phyloP scores from a whole-genome alignment of 1,139 yeast species.

The Nematodospora anomalae region DNA sequence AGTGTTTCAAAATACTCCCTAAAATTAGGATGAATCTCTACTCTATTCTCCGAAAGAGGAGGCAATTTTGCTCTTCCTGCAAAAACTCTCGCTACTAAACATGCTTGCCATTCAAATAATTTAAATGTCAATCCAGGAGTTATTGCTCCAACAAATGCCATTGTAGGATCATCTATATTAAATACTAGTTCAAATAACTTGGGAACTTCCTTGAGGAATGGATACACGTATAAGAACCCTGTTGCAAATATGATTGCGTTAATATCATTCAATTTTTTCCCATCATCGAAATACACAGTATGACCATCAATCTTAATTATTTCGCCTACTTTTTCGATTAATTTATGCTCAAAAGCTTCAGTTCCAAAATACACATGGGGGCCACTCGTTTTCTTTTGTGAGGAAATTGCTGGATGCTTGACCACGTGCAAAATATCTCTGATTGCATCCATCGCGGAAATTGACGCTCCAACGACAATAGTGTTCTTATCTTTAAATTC shows the following conservation, averaged over 20 bases:
- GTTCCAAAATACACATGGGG: slow-evolving; percentile 44
- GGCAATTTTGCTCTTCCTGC: slow-evolving; percentile 36
- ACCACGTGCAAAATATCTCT: slow-evolving; percentile 41
- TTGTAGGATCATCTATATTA: slow-evolving; percentile 32
- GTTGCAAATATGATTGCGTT: slow-evolving; percentile 45
- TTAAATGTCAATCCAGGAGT: slow-evolving; percentile 40
- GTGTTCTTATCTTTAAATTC: slow-evolving; percentile 31
- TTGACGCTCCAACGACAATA: slow-evolving; percentile 44
- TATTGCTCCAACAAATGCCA: slow-evolving; percentile 43
- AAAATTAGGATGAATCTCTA: slow-evolving; percentile 23
- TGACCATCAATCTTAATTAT: slow-evolving; percentile 25
- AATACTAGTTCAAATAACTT: slow-evolving; percentile 40
- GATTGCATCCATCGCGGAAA: slow-evolving; percentile 45
- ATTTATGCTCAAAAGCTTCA: slow-evolving; percentile 36
- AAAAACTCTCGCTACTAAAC: slow-evolving; percentile 33
- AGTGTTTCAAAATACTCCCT: slow-evolving; percentile 25
- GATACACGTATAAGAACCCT: slow-evolving; percentile 44
- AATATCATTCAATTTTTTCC: slow-evolving; percentile 22
- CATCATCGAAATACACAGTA: slow-evolving; percentile 32
- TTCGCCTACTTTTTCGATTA: slow-evolving; percentile 27
- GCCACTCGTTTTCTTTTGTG: slow-evolving; percentile 45
- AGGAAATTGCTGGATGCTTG: slow-evolving; percentile 23
- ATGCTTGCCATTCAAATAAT: slow-evolving; percentile 46
- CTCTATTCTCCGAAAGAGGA: slow-evolving; percentile 23
- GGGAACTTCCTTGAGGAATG: slow-evolving; percentile 34